Conservation (phyloP, 2,329 filamentous ascomycete genomes). For the Stenocarpella maydis region DNA sequence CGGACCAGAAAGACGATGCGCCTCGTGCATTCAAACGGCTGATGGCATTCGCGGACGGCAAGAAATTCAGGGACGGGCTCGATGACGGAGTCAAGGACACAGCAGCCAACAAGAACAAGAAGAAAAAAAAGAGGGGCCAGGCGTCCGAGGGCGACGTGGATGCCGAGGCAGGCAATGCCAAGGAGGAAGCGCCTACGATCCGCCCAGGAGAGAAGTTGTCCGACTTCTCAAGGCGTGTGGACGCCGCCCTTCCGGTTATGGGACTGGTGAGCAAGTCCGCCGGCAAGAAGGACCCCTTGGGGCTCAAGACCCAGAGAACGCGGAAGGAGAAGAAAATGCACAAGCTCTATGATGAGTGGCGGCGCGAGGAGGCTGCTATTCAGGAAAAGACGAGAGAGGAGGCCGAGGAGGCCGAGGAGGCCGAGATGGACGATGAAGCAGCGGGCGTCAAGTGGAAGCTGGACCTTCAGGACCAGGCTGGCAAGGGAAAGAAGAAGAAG, state of each 20-base stretch:
- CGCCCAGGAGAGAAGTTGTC: slow-evolving; percentile 83
- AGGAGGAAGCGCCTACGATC: slow-evolving; percentile 68
- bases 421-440: slow-evolving; percentile 67
- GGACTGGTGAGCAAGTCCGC: slow-evolving; percentile 71
- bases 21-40: slow-evolving; percentile 87
- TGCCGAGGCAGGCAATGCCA: slow-evolving; percentile 36
- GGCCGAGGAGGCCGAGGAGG: slow-evolving; percentile 68
- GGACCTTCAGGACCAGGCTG: slow-evolving; percentile 50
- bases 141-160: slow-evolving; percentile 36
- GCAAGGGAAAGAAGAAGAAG: slow-evolving; percentile 50
- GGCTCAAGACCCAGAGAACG: slow-evolving; percentile 74
- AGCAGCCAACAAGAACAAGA: slow-evolving; percentile 43
- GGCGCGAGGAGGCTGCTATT: slow-evolving; percentile 70
- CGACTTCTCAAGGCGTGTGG: slow-evolving; percentile 83
- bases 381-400: slow-evolving; percentile 72
- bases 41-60: slow-evolving; percentile 77
- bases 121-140: slow-evolving; percentile 41
- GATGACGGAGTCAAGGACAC: slow-evolving; percentile 67
- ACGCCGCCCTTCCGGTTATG: slow-evolving; percentile 81
- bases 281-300: slow-evolving; percentile 65
- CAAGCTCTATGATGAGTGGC: slow-evolving; percentile 81
- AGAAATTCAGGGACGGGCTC: slow-evolving; percentile 68
- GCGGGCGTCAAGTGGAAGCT: slow-evolving; percentile 59
- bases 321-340: slow-evolving; percentile 86
- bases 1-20: slow-evolving; percentile 72